A percentile compares a stretch with the other conserved stretches of the same genome.
These are phyloP conservation scores for Ogataea salicorniae DNA, from an alignment of 805 yeast species.

Conservation along the genomic window DNA sequence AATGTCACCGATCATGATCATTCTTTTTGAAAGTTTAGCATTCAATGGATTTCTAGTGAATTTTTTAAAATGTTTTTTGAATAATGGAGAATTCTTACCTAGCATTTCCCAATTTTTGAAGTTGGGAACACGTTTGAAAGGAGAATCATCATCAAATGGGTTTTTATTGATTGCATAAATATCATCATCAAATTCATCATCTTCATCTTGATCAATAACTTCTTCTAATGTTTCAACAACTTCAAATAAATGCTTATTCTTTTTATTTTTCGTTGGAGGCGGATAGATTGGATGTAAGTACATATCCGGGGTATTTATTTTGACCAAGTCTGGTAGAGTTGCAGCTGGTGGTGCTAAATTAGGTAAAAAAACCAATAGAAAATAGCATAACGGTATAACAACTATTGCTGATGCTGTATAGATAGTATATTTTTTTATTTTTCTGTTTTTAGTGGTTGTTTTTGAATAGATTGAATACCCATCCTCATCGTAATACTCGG, in stretches of 20 bases:
- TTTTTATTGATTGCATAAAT: slow-evolving; percentile 5
- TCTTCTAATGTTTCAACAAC: not conserved
- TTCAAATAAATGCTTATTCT: too few relatives aligned
- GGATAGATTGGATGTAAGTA: slow-evolving; percentile 29
- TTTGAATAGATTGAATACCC: not conserved
- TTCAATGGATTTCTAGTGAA: slow-evolving; percentile 3
- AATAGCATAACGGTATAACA: slow-evolving; percentile 22
- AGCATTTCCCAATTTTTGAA: slow-evolving; percentile 18
- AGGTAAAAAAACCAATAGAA: slow-evolving; percentile 27
- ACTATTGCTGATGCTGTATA: slow-evolving; percentile 9
- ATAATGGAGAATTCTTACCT: slow-evolving; percentile 11
- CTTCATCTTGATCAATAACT: slow-evolving; percentile 13
- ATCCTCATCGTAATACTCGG: not conserved
- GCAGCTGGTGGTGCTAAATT: slow-evolving; percentile 30
- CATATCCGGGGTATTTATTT: slow-evolving; percentile 16
- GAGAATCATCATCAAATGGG: slow-evolving; percentile 18
- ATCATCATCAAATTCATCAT: slow-evolving; percentile 15
- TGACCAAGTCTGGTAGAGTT: slow-evolving; percentile 20
- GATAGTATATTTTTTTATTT: slow-evolving; percentile 5
- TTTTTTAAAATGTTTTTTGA: slow-evolving; percentile 19
- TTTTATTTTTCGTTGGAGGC: slow-evolving; percentile 4
- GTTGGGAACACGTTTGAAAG: slow-evolving; percentile 24
- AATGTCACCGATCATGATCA: slow-evolving; percentile 78
- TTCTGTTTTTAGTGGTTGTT: slow-evolving; percentile 3
- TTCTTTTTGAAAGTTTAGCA: slow-evolving; percentile 34